These are phyloP conservation scores for Aegilops tauschii DNA, from an alignment of 176 grass and related monocot genomes.

Conservation along the genomic window DNA sequence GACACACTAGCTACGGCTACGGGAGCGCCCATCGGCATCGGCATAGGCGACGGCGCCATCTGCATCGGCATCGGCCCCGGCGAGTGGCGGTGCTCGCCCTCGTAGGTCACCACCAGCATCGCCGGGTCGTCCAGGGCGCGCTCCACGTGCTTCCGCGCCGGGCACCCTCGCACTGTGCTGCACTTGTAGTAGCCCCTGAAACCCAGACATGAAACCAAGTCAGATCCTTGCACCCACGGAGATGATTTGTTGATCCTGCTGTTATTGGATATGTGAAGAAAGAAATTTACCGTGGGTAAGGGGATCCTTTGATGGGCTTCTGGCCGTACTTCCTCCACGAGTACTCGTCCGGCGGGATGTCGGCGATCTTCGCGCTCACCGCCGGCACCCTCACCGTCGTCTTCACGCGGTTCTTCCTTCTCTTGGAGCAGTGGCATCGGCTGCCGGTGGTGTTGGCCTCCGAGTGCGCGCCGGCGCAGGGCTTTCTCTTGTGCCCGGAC, in stretches of 20 bases:
- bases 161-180: slow-evolving; percentile 76
- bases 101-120: slow-evolving; percentile 95
- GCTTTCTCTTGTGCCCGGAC: slow-evolving; percentile 62
- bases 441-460: slow-evolving; percentile 47
- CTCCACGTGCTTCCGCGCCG: slow-evolving; percentile 95
- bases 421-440: slow-evolving; percentile 90
- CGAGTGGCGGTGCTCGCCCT: slow-evolving; percentile 85
- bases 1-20: slow-evolving; percentile 18
- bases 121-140: slow-evolving; percentile 85
- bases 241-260: too few relatives aligned
- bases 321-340: slow-evolving; percentile 99
- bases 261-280: neutral
- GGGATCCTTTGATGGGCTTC: slow-evolving; percentile 98
- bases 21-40: neutral
- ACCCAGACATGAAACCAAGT: rapidly evolving
- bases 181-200: slow-evolving; percentile 97
- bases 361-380: slow-evolving; percentile 80
- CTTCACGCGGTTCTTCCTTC: slow-evolving; percentile 85
- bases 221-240: neutral
- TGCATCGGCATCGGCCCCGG: slow-evolving; percentile 12
- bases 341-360: slow-evolving; percentile 92
- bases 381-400: slow-evolving; percentile 74
- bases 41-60: neutral
- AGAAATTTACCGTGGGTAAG: slow-evolving; percentile 66
- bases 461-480: slow-evolving; percentile 61